phyloP scores from a whole-genome alignment of 106 monocot genomes.

The Narthecium ossifragum region DNA sequence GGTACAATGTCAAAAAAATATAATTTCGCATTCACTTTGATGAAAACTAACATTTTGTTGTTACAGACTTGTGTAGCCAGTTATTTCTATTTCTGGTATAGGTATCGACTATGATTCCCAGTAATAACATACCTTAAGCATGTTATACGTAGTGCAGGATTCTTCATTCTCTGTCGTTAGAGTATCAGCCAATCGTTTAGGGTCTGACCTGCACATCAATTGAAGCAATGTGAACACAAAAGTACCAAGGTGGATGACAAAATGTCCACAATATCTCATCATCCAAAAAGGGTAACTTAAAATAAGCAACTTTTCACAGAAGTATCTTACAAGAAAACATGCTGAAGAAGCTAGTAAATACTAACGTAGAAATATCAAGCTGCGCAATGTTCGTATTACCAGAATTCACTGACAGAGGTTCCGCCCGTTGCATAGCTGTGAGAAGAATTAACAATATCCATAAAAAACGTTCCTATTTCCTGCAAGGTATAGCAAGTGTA shows the following conservation, averaged over 20 bases:
- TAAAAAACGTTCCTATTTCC: conserved; percentile 77
- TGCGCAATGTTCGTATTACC: conserved; percentile 39
- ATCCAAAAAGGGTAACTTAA: no score
- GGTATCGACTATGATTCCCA: no score
- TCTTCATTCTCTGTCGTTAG: conserved; percentile 79
- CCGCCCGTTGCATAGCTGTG: conserved; percentile 94
- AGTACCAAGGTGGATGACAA: no score
- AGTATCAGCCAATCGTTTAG: conserved; percentile 69
- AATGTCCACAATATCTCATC: background rate
- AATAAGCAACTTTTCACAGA: no score
- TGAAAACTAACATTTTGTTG: no score
- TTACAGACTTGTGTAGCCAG: no score
- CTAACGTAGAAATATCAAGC: background rate
- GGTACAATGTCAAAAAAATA: no score
- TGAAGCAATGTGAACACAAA: background rate
- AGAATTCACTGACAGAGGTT: conserved; percentile 87
- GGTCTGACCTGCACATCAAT: conserved; percentile 54
- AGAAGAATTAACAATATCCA: conserved; percentile 94
- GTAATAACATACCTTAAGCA: conserved; percentile 94
- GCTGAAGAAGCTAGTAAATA: background rate
- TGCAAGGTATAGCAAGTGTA: conserved; percentile 24
- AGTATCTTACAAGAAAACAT: no score
- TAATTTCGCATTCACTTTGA: no score
- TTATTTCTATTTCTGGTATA: no score
- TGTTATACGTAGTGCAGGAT: conserved; percentile 95